Evolutionary conservation across 2,329 filamentous ascomycete genomes (phyloP), one percentile per base, ranked within the genome.

Genomic region (Talaromyces sp.): DNA sequence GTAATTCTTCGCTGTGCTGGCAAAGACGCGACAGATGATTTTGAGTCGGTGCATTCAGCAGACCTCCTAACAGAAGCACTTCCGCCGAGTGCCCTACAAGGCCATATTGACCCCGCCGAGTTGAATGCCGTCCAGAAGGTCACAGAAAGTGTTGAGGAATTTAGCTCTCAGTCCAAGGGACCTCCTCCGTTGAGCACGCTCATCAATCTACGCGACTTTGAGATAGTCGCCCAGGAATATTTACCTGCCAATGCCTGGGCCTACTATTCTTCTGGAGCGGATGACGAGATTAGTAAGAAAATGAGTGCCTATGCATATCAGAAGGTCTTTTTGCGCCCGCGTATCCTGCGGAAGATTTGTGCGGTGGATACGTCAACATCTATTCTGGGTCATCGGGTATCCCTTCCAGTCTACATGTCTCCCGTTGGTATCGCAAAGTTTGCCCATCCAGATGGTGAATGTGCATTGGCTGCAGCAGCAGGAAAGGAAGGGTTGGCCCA

Each of bases 231-330:
- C 2, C 52, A 70, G 40, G 52, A 52, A 11, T 58, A 67, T 30
- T 57, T 74, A 2, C 51, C 65, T 1, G 54, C 55, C 3, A 68
- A 66, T 14, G 65, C 68, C n/a, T 73, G 70, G 70, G 68, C 69
- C 3, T 74, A 73, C 47, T 82, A 81, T 64, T 74, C 72, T n/a
- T 77, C 75, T 1, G 80, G 77, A 1, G 78, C 79, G 0, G 81
- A 80, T 1, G 76, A 80, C 37, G 76, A 78, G 47, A 66, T 76
- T 30, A 81, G 78, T n/a, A 70, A 73, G 46, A 70, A 70, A 19
- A 65, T 72, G 22, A 80, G 80, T 56, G 65, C 64, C 39, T 66
- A 67, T 5, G 70, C 73, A 52, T 80, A 76, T 49, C 69, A 72
- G 24, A 72, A 75, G n/a, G 71, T 81, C 24, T 71, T 71, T 58